Base-by-base conservation (phyloP, 148 eudicot species). In the Dianthus caryophyllus region DNA sequence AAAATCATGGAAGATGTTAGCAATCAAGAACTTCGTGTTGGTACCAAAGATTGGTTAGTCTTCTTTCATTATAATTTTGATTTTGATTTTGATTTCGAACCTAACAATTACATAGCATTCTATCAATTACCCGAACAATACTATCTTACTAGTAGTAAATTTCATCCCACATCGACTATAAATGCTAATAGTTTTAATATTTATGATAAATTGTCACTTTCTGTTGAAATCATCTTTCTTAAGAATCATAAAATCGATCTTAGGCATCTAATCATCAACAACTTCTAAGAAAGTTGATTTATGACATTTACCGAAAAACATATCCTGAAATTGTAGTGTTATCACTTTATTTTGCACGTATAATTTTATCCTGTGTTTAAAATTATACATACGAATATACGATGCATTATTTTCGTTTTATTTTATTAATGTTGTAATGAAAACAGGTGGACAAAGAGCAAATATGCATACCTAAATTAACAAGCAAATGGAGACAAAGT, bases 381-480 rank as follows among this genome's bases (percentile, higher is more conserved):
- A 3, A 47, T 47, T 14, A 14, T 46, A 12, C n/a, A 17, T 50
- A 5, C 21, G 54, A 50, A 18, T 33, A 33, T 33, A 33, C 3
- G 4, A 33, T 7, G 38, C 7, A 7, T 33, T 33, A 33, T 7
- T 33, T 33, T 33, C 38, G 7, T 33, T 33, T 33, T 7, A 33
- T 33, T 33, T 33, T 33, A 7, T 33, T 33, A 33, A 33, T 33
- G 3, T 27, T 6, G 11, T 58, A 15, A 26, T 54, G 5, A 9
- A 10, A 73, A 70, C 80, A 88, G 95, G 95, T 88, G 95, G 95
- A 88, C 86, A 13, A 88, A 84, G 79, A 88, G 95, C 86, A 85
- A 77, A 66, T 88, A 88, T 47, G 90, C 90, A 0, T 88, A 88
- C 53, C 70, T 88, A 61, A 88, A 88, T 75, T 84, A 88, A 33